Evolutionary conservation across 345 rosid species (phyloP).

Genomic region (Hibiscus trionum): DNA sequence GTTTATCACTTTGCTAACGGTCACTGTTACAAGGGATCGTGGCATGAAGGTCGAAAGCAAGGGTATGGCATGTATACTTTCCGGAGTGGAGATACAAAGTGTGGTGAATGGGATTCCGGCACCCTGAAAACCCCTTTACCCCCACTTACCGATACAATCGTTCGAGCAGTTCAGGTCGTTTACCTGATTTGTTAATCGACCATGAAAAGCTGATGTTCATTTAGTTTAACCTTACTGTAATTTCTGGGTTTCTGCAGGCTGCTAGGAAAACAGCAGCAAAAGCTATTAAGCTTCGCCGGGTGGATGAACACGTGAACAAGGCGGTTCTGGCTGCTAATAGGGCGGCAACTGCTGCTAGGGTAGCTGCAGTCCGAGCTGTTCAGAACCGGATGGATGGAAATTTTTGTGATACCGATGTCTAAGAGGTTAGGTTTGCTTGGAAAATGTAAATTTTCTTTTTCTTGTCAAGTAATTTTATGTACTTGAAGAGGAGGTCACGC

Average conservation of each 20-base stretch:
- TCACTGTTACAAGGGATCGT: constrained; percentile 88
- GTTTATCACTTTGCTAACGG: constrained; percentile 82
- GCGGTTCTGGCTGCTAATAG: constrained; percentile 65
- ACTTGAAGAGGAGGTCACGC: constrained; percentile 18
- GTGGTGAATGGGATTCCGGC: constrained; percentile 81
- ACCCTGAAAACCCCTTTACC: constrained; percentile 41
- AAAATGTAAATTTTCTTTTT: constrained; percentile 24
- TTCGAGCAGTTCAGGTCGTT: constrained; percentile 58
- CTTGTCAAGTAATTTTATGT: constrained; percentile 17
- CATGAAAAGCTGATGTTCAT: background rate
- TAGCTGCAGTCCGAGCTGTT: constrained; percentile 89
- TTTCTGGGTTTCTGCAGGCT: constrained; percentile 33
- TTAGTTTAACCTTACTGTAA: background rate
- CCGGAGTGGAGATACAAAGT: constrained; percentile 50
- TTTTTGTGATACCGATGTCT: constrained; percentile 58
- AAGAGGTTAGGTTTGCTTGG: constrained; percentile 14
- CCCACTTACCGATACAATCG: constrained; percentile 34
- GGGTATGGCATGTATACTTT: constrained; percentile 80
- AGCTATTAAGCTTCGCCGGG: constrained; percentile 43
- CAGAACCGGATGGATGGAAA: constrained; percentile 83
- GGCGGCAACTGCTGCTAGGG: constrained; percentile 96
- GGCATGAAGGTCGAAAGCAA: constrained; percentile 96
- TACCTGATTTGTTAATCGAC: background rate
- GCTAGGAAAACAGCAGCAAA: constrained; percentile 70
- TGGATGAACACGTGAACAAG: constrained; percentile 73